phyloP scores from a whole-genome alignment of 495 filamentous ascomycete genomes.

The Mytilinidion resinicola region DNA sequence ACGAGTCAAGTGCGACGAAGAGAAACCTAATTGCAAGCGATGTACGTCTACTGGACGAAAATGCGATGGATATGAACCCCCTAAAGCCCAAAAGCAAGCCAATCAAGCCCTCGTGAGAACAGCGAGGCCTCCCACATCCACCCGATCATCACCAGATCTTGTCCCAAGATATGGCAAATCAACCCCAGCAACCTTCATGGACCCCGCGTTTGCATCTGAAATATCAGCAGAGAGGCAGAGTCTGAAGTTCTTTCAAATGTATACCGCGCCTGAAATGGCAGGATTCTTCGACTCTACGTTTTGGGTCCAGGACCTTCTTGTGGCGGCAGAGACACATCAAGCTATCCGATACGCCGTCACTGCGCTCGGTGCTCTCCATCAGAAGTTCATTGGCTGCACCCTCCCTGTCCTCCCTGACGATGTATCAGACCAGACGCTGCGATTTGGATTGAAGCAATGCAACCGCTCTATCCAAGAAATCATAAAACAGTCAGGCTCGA shows the following conservation, averaged over 20 bases:
- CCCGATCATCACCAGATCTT: not conserved
- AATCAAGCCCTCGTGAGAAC: not conserved
- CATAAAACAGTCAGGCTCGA: not conserved
- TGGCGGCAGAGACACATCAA: conserved; percentile 36
- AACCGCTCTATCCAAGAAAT: conserved; percentile 22
- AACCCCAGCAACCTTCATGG: not conserved
- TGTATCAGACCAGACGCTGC: conserved; percentile 13
- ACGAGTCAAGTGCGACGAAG: conserved; percentile 27
- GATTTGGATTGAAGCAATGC: conserved; percentile 19
- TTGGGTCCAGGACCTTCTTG: conserved; percentile 39
- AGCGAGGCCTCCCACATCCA: not conserved
- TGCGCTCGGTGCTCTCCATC: conserved; percentile 36
- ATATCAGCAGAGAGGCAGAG: conserved; percentile 36
- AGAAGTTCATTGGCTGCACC: conserved; percentile 10
- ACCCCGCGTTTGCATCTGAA: not conserved
- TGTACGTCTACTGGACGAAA: conserved; percentile 21
- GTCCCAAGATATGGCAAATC: not conserved
- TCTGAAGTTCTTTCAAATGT: conserved; percentile 37
- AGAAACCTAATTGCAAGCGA: conserved; percentile 18
- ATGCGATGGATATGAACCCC: conserved; percentile 21
- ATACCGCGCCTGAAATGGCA: conserved; percentile 34
- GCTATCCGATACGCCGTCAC: conserved; percentile 41
- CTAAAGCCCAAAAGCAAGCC: not conserved
- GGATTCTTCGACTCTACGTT: conserved; percentile 40
- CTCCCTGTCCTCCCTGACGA: conserved; percentile 18